Percentiles rank a stretch among this genome's conserved stretches.
Conservation (phyloP, 148 eudicot genomes). For the Fagopyrum tataricum region DNA sequence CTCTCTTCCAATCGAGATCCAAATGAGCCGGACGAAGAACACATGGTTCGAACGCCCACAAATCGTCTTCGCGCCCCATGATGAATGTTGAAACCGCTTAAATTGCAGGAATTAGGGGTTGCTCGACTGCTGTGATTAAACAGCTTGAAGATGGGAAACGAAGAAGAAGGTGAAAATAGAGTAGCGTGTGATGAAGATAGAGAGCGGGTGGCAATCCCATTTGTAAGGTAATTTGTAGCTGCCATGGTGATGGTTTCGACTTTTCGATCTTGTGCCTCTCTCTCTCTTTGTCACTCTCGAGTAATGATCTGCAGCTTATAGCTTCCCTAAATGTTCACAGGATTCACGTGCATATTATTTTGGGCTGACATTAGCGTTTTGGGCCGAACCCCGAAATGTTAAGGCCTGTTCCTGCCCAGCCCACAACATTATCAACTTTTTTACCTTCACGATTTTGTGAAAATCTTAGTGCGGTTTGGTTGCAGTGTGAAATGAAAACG, state of each 20-base stretch:
- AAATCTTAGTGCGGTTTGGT: too few species aligned
- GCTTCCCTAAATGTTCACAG: background rate
- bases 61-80: background rate
- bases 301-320: background rate
- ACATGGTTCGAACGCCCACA: conserved; percentile 36
- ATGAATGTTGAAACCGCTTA: background rate
- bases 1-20: conserved; percentile 71
- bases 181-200: background rate
- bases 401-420: background rate
- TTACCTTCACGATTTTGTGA: too few species aligned
- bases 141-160: background rate
- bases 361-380: background rate
- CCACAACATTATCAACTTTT: background rate
- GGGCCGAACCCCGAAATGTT: background rate
- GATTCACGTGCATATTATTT: background rate
- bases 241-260: background rate
- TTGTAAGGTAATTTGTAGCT: conserved; percentile 8
- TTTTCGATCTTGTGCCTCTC: conserved; percentile 3
- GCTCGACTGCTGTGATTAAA: background rate
- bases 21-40: conserved; percentile 38
- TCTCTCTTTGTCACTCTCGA: background rate
- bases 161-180: background rate
- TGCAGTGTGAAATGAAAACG: too few species aligned
- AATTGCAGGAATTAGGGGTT: conserved; percentile 2
- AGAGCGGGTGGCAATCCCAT: conserved; percentile 4